Evolutionary conservation across 768 basidiomycete species (phyloP).

Genomic region (Wakefieldia striispora): DNA sequence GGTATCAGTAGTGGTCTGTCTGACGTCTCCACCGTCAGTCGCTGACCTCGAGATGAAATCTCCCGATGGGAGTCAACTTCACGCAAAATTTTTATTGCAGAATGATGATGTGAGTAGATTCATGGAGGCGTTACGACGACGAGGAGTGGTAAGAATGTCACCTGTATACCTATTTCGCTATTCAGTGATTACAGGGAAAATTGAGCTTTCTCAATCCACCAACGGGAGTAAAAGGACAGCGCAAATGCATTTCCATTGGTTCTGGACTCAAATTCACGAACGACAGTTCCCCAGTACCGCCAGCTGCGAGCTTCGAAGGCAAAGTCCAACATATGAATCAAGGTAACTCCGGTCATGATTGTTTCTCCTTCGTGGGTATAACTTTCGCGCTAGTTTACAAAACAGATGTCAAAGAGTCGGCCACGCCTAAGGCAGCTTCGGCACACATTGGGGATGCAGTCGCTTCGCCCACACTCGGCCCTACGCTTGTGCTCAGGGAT

Average conservation of each 20-base stretch:
- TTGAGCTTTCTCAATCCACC: slow-evolving; percentile 25
- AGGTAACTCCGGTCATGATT: slow-evolving; percentile 13
- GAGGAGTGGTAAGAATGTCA: slow-evolving; percentile 44
- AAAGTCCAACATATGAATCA: slow-evolving; percentile 32
- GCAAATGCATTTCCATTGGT: slow-evolving; percentile 26
- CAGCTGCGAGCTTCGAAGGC: slow-evolving; percentile 30
- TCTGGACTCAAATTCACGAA: slow-evolving; percentile 23
- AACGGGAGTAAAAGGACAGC: slow-evolving; percentile 12
- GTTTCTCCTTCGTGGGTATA: neutral
- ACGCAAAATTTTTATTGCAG: slow-evolving; percentile 40
- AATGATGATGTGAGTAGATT: slow-evolving; percentile 37
- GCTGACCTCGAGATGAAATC: slow-evolving; percentile 27
- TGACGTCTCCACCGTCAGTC: slow-evolving; percentile 40
- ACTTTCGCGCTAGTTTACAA: slow-evolving; percentile 24
- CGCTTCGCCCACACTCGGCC: neutral
- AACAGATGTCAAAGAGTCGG: slow-evolving; percentile 23
- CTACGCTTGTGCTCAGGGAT: neutral
- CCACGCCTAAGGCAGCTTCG: neutral
- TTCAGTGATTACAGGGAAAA: slow-evolving; percentile 27
- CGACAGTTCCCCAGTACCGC: slow-evolving; percentile 21
- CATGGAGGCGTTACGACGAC: slow-evolving; percentile 37
- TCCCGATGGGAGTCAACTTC: slow-evolving; percentile 17
- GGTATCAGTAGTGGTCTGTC: slow-evolving; percentile 28
- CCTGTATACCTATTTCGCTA: neutral
- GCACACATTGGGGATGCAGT: neutral